Conservation (phyloP, 345 rosid species). For the Arabis alpina region DNA sequence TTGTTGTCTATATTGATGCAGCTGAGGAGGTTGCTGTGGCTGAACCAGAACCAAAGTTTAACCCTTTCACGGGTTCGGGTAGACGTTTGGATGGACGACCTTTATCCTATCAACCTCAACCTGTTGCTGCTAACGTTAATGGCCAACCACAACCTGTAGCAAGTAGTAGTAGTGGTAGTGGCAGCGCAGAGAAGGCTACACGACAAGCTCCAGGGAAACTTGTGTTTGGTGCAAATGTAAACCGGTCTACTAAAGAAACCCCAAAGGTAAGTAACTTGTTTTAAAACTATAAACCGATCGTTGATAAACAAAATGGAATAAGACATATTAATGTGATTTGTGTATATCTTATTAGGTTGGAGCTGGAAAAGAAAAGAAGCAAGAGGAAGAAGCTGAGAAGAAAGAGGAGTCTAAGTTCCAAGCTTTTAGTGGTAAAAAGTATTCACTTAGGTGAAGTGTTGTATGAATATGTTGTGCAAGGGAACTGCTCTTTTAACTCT, state of each 20-base stretch:
- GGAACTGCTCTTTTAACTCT: not conserved
- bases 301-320: conserved; percentile 31
- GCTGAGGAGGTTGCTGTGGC: conserved; percentile 57
- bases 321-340: conserved; percentile 21
- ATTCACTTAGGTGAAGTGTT: conserved; percentile 61
- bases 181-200: conserved; percentile 48
- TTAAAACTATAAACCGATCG: too few species aligned
- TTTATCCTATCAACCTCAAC: conserved; percentile 46
- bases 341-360: not conserved
- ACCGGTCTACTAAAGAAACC: conserved; percentile 51
- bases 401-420: conserved; percentile 71
- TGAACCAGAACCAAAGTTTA: conserved; percentile 60
- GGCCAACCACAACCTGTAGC: conserved; percentile 16
- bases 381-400: conserved; percentile 52
- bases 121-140: conserved; percentile 47
- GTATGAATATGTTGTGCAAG: not conserved
- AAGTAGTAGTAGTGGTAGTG: conserved; percentile 39
- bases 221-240: conserved; percentile 67
- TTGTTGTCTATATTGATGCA: conserved; percentile 35
- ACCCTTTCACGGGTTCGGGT: not conserved
- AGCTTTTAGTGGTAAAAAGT: conserved; percentile 73
- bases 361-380: conserved; percentile 36
- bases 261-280: conserved; percentile 49
- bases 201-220: conserved; percentile 76
- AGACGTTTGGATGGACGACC: conserved; percentile 52